Evolutionary conservation across 2,329 filamentous ascomycete species (phyloP).

Genomic region (Aspergillus latus): DNA sequence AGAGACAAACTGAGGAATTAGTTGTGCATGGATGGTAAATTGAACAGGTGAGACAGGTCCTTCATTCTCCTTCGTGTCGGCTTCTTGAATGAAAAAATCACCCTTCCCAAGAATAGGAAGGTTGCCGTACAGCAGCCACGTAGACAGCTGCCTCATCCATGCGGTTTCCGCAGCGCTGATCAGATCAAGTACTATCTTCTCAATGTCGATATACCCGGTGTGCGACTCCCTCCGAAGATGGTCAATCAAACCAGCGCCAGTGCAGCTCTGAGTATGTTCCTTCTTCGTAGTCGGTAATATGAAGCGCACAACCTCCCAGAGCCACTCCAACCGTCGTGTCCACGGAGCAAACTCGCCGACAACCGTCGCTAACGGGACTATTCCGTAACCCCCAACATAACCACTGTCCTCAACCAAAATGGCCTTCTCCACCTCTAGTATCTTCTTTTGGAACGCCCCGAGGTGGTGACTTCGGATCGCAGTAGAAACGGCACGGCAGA

Average conservation of each 20-base stretch:
- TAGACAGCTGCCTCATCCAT: constrained; percentile 86
- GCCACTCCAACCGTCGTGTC: constrained; percentile 81
- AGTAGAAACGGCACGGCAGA: constrained; percentile 84
- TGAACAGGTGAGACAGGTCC: constrained; percentile 49
- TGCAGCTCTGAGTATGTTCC: constrained; percentile 47
- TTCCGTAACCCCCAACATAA: constrained; percentile 86
- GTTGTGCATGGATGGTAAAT: constrained; percentile 58
- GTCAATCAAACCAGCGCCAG: constrained; percentile 74
- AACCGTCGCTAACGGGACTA: constrained; percentile 84
- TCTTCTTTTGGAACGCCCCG: constrained; percentile 74
- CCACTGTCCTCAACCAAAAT: constrained; percentile 75
- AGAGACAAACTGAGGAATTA: constrained; percentile 79
- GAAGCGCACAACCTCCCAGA: constrained; percentile 71
- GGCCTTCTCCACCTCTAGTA: constrained; percentile 77
- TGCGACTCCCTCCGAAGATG: constrained; percentile 71
- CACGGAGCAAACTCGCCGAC: constrained; percentile 84
- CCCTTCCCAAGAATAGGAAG: constrained; percentile 71
- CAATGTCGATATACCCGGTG: constrained; percentile 86
- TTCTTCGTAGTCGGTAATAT: constrained; percentile 55
- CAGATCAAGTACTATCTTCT: constrained; percentile 70
- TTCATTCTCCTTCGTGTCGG: constrained; percentile 40
- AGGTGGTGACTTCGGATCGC: constrained; percentile 74
- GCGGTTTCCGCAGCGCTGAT: constrained; percentile 78
- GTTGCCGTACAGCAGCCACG: constrained; percentile 87
- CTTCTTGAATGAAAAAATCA: constrained; percentile 80